phyloP scores from a whole-genome alignment of 139 green algal species.

The Klebsormidium nitens region DNA sequence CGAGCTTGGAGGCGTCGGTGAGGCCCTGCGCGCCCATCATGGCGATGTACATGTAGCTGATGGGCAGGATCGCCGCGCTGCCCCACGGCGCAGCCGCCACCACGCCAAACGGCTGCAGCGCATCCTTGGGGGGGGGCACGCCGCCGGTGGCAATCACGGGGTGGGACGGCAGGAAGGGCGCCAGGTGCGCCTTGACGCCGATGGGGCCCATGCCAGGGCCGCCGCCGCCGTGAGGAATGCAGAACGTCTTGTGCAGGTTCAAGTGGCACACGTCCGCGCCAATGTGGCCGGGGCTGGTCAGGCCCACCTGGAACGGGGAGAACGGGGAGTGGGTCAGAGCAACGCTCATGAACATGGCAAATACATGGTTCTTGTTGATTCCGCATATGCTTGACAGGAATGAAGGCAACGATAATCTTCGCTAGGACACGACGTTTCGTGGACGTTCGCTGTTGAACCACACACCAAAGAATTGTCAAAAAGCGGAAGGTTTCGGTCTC shows the following conservation, averaged over 20 bases:
- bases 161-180: slow-evolving; percentile 93
- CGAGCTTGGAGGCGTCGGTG: slow-evolving; percentile 70
- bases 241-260: slow-evolving; percentile 99
- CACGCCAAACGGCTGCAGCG: slow-evolving; percentile 71
- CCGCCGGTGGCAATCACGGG: slow-evolving; percentile 82
- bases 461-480: too few species aligned
- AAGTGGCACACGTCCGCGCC: slow-evolving; percentile 99
- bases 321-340: too few species aligned
- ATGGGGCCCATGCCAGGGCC: slow-evolving; percentile 61
- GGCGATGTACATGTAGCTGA: slow-evolving; percentile 96
- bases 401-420: too few species aligned
- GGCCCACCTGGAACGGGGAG: slow-evolving; percentile 73
- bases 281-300: slow-evolving; percentile 94
- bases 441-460: too few species aligned
- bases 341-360: too few species aligned
- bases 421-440: too few species aligned
- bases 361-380: too few species aligned
- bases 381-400: too few species aligned
- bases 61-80: slow-evolving; percentile 70
- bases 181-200: slow-evolving; percentile 92
- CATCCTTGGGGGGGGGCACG: slow-evolving; percentile 45
- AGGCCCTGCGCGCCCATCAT: slow-evolving; percentile 95
- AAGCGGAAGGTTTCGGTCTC: background rate
- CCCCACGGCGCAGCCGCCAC: slow-evolving; percentile 88
- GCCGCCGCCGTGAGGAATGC: slow-evolving; percentile 97